A percentile compares a stretch with the other conserved stretches of the same genome.
phyloP scores from a whole-genome alignment of 208 protist species.

The Porcisia hertigi region DNA sequence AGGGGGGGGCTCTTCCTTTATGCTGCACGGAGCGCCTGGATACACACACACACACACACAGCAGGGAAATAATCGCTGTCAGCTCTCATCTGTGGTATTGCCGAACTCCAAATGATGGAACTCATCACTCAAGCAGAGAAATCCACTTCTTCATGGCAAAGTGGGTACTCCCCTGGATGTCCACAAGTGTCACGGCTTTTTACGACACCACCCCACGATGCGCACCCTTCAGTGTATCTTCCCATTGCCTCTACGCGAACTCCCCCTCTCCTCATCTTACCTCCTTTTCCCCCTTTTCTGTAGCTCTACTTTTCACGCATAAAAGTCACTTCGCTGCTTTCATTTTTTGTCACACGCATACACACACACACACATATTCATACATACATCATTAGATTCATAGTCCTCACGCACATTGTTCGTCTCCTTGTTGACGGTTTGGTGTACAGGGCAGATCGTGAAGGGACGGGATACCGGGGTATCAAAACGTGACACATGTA shows the following conservation, averaged over 20 bases:
- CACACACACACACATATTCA: neutral
- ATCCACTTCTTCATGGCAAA: too few species aligned
- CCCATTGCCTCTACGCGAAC: neutral
- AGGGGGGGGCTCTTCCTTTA: too few species aligned
- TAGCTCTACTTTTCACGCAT: neutral
- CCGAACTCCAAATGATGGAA: too few species aligned
- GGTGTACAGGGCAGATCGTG: neutral
- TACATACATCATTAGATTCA: neutral
- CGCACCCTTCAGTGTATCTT: too few species aligned
- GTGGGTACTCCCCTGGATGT: too few species aligned
- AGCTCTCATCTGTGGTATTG: too few species aligned
- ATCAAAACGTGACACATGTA: neutral
- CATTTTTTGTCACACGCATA: neutral
- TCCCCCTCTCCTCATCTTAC: neutral
- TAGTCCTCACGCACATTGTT: neutral
- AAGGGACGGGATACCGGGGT: neutral
- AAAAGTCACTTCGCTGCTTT: neutral
- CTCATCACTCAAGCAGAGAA: too few species aligned
- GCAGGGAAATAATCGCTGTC: too few species aligned
- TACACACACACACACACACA: too few species aligned
- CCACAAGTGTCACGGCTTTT: too few species aligned
- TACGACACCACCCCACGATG: too few species aligned
- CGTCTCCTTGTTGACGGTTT: neutral
- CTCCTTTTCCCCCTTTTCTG: neutral
- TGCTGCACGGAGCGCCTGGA: too few species aligned